phyloP scores from a whole-genome alignment of 140 eudicot species.

The Oenanthe javanica region DNA sequence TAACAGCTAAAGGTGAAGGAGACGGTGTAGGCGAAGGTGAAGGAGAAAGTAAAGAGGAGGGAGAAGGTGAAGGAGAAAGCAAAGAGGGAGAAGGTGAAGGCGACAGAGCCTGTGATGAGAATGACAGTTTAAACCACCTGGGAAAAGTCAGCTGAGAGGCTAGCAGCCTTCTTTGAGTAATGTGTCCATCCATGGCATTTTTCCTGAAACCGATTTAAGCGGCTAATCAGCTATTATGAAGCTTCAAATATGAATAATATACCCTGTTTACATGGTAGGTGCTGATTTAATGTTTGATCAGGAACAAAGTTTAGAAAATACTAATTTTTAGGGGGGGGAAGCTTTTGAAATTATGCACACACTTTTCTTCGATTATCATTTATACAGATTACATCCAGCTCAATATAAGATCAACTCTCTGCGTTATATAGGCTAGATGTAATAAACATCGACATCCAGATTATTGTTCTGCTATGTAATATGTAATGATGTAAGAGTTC shows the following conservation, averaged over 20 bases:
- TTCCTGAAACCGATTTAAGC: constrained; percentile 30
- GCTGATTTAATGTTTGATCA: background rate
- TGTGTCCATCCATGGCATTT: constrained; percentile 18
- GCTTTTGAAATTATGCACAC: background rate
- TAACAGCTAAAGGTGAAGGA: constrained; percentile 21
- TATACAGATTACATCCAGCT: background rate
- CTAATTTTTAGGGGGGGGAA: background rate
- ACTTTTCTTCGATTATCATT: background rate
- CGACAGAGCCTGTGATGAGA: constrained; percentile 10
- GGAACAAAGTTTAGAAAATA: background rate
- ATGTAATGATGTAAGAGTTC: background rate
- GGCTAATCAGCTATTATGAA: background rate
- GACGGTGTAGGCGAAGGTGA: constrained; percentile 12
- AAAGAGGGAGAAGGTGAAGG: constrained; percentile 7
- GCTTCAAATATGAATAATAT: background rate
- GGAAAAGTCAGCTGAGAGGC: background rate
- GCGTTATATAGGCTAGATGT: background rate
- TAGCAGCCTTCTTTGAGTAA: constrained; percentile 37
- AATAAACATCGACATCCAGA: background rate
- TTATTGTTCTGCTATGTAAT: background rate
- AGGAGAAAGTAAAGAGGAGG: constrained; percentile 8
- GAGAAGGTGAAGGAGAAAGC: too few relatives aligned
- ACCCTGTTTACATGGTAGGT: background rate
- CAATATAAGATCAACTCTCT: background rate
- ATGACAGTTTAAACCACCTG: constrained; percentile 8